These are phyloP conservation scores for Serendipita sp. DNA, from an alignment of 768 basidiomycete species.

Conservation along the genomic window DNA sequence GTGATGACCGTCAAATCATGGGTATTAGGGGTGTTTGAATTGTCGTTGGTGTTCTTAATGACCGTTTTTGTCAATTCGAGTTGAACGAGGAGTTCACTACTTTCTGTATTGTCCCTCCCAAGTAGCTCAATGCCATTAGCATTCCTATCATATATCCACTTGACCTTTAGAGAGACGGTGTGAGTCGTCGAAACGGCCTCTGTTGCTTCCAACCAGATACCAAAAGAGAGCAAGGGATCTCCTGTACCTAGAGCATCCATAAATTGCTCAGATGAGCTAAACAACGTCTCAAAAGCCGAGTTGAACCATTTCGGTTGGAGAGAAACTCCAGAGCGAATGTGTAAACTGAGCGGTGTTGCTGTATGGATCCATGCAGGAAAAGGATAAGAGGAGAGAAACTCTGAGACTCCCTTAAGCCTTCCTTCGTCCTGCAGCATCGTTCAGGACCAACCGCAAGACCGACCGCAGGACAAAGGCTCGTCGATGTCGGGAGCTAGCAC, in stretches of 20 bases:
- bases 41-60: neutral
- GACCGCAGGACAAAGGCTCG: neutral
- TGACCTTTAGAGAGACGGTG: too few species aligned
- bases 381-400: neutral
- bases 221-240: too few species aligned
- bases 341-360: neutral
- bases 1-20: constrained; percentile 12
- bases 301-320: neutral
- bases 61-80: neutral
- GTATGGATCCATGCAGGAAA: neutral
- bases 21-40: neutral
- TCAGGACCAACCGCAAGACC: neutral
- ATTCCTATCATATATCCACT: too few species aligned
- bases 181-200: too few species aligned
- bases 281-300: neutral
- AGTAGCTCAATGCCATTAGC: too few species aligned
- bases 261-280: neutral
- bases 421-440: neutral
- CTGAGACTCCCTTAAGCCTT: neutral
- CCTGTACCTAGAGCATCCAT: neutral
- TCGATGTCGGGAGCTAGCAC: neutral
- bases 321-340: neutral
- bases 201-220: too few species aligned
- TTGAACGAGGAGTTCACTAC: neutral
- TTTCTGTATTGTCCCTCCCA: too few species aligned